Conservation (phyloP, 2,329 filamentous ascomycete species). For the Ophiocordyceps camponoti-floridani region DNA sequence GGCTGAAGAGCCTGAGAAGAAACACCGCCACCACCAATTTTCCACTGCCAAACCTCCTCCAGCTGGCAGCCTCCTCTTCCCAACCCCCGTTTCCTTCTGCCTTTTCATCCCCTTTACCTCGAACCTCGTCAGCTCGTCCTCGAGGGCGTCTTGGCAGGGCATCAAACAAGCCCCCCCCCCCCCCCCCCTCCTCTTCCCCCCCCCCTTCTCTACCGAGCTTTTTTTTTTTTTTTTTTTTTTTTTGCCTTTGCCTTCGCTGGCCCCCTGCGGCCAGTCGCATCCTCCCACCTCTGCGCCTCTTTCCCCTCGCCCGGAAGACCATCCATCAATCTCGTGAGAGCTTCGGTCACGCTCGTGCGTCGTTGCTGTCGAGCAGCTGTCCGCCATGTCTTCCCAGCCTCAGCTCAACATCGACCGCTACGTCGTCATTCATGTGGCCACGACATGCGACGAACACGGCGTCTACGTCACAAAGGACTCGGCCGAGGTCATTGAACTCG, state of each 20-base stretch:
- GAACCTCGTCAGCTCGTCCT: conserved; percentile 5
- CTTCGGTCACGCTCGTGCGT: conserved; percentile 1
- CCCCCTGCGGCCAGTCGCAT: conserved; percentile 1
- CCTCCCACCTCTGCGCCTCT: not conserved
- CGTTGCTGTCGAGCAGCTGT: conserved; percentile 6
- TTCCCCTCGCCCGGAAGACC: not conserved
- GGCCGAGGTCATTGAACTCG: conserved; percentile 96
- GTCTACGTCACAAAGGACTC: conserved; percentile 99
- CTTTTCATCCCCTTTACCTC: conserved; percentile 3
- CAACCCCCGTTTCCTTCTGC: conserved; percentile 1
- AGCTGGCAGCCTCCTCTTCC: conserved; percentile 1
- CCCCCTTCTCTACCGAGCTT: conserved; percentile 5
- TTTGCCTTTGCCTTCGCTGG: conserved; percentile 1
- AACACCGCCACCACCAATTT: conserved; percentile 5
- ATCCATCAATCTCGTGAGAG: not conserved
- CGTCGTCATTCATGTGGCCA: conserved; percentile 95
- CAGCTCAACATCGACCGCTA: conserved; percentile 80
- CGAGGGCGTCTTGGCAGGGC: conserved; percentile 6
- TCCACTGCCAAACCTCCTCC: conserved; percentile 2
- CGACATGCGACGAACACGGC: conserved; percentile 96
- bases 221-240: conserved; percentile 1
- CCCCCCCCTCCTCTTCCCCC: conserved; percentile 4
- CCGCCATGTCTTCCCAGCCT: conserved; percentile 22
- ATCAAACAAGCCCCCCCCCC: conserved; percentile 1
- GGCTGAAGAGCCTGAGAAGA: not conserved